Base-by-base conservation (phyloP, 2,329 filamentous ascomycete genomes). In the Apiospora marii region DNA sequence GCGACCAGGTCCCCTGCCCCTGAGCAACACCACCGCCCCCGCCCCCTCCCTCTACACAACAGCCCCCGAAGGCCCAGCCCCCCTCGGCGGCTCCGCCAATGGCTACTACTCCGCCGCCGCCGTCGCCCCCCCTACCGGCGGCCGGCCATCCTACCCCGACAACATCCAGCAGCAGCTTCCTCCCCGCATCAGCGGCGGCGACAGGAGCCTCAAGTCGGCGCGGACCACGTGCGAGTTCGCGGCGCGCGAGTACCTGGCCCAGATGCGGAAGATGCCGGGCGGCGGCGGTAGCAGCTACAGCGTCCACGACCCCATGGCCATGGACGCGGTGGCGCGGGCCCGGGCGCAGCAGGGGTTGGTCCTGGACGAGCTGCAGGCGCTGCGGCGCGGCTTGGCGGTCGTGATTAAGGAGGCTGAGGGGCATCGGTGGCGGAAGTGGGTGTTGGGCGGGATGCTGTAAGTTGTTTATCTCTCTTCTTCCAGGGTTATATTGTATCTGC, bases 401-500 rank as follows among this genome's bases (percentile, higher is more conserved):
- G 75, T 88, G 61, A 82, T 83, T 46, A 85, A 83, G 75, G 80
- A 78, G 14, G 85, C 84, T 0, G 86, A 89, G 78, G 81, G 81
- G 46, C 83, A 86, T 64, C 83, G 88, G 48, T 89, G 87, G 87
- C 83, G 87, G 67, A 83, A 83, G 74, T 88, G 87, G 84, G 75
- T 89, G 19, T 77, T 89, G 1, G 87, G 88, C 4, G 87, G 86
- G 0, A 76, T 86, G 22, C 79, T 89, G 87, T 89, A 76, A 84
- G 87, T 82, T 46, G 72, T 64, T 30, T 7, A 8, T 10, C 51
- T 16, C 7, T 61, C 8, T 8, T 22, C 13, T 61, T 13, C 13
- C 13, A 19, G 12, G 43, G 14, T 13, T 44, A 44, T 44, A 14
- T n/a, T n/a, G n/a, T n/a, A n/a, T n/a, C n/a, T n/a, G n/a, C n/a